Evolutionary conservation across 108 stramenopile species (phyloP).

Genomic region (Pseudonitzschia pungens): DNA sequence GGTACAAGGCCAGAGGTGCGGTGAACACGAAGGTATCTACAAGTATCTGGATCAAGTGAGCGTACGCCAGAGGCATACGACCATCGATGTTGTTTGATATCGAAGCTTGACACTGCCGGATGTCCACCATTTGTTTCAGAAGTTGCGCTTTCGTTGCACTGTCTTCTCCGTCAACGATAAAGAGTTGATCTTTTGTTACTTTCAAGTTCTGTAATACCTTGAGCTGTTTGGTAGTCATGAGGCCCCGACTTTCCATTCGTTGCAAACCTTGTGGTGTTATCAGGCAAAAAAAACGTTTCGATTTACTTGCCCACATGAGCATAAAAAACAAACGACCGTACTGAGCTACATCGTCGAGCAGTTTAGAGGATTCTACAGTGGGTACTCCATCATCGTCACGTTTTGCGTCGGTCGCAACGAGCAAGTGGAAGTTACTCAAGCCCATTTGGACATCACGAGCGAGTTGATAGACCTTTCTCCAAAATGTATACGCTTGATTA

Average conservation of each 20-base stretch:
- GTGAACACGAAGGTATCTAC: conserved; percentile 38
- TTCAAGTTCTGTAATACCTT: conserved; percentile 24
- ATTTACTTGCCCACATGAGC: conserved; percentile 27
- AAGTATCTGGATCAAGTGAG: conserved; percentile 55
- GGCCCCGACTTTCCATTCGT: conserved; percentile 26
- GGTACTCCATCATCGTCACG: conserved; percentile 6
- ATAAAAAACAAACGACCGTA: conserved; percentile 29
- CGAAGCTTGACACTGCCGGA: not conserved
- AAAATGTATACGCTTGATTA: conserved; percentile 28
- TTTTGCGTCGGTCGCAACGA: conserved; percentile 10
- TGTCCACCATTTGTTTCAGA: not conserved
- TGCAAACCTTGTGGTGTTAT: conserved; percentile 17
- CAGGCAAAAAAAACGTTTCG: conserved; percentile 22
- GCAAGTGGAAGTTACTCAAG: conserved; percentile 15
- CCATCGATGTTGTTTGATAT: conserved; percentile 22
- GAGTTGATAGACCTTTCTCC: conserved; percentile 24
- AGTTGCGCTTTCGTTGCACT: conserved; percentile 15
- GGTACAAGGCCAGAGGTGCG: conserved; percentile 29
- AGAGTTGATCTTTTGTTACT: conserved; percentile 17
- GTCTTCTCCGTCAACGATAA: conserved; percentile 4
- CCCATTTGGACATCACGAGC: conserved; percentile 27
- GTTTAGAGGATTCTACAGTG: conserved; percentile 14
- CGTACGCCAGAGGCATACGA: conserved; percentile 50
- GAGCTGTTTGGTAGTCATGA: conserved; percentile 24
- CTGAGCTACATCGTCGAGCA: conserved; percentile 24